Evolutionary conservation across 1,139 yeast species (phyloP), one percentile per base, ranked within the genome.

Genomic region (Magnusiomyces ingens): DNA sequence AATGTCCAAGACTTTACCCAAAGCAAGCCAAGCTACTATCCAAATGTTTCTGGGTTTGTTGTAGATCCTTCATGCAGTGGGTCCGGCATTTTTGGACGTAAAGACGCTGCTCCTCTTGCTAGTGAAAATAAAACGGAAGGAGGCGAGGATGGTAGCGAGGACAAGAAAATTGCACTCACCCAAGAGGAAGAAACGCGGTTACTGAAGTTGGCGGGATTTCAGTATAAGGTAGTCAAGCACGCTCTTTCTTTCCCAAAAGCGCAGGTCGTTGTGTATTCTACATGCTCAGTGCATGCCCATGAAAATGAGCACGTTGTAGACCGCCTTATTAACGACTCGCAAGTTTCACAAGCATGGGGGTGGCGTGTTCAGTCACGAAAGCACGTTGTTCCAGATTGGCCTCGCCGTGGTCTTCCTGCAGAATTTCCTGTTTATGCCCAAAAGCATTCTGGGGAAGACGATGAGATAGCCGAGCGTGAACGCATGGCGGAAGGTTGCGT

Each of bases 1-100:
- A 80, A 84, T 48, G 85, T 84, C 50, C 86, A 86, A 19, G 99
- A 93, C 69, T 94, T 93, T 66, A 89, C 97, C 1, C 72, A 78
- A 11, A 73, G 80, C 1, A 74, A 77, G 13, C 95, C 95, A 0
- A 61, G 63, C 1, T 85, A 84, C 51, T 86, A 77, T 58, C 71
- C 77, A 0, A 74, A 79, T 22, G 87, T 89, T 3, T 83, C 89
- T 0, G 96, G 95, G 0, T 71, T 93, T 49, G 76, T 94, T 5
- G 95, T 94, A 1, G 99, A 93, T 68, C 99, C 99, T 0, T 89
- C 97, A 3, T 93, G 99, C 67, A 88, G 96, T 37, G 99, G 99
- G 0, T 86, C 95, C 49, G 99, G 99, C 3, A 93, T 93, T 50
- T 93, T 91, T 71, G 97, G 97, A 11, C 75, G 97, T 49, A 89